These are phyloP conservation scores for Fragosphaeria purpurea DNA, from an alignment of 2,329 filamentous ascomycete species.

Conservation along the genomic window DNA sequence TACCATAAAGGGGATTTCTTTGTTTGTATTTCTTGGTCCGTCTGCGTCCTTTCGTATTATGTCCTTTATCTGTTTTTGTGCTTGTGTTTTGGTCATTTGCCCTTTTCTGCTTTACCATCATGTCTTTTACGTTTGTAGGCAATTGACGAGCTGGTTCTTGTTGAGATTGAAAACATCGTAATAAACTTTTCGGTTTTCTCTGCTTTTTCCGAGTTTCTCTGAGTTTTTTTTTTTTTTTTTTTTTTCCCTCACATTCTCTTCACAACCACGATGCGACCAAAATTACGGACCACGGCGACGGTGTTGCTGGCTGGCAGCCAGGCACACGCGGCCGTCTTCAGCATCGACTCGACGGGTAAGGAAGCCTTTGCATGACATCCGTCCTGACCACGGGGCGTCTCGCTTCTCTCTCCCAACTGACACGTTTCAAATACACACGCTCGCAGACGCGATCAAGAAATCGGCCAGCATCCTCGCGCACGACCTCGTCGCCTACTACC, in stretches of 20 bases:
- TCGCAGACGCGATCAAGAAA: constrained; percentile 12
- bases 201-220: too few species aligned
- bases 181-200: too few species aligned
- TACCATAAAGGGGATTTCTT: neutral
- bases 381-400: neutral
- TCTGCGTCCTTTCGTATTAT: neutral
- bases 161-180: too few species aligned
- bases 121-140: too few species aligned
- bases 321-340: constrained; percentile 3
- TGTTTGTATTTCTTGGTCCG: neutral
- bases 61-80: neutral
- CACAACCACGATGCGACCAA: neutral
- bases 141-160: too few species aligned
- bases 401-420: too few species aligned
- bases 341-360: constrained; percentile 9
- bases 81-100: too few species aligned
- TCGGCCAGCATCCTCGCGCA: constrained; percentile 16
- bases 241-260: neutral
- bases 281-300: neutral
- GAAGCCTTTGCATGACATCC: neutral
- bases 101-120: too few species aligned
- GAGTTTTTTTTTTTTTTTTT: neutral
- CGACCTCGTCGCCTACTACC: constrained; percentile 22
- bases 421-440: too few species aligned
- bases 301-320: neutral